Evolutionary conservation across 768 basidiomycete genomes (phyloP).

Genomic region (Mycena leptocephala): DNA sequence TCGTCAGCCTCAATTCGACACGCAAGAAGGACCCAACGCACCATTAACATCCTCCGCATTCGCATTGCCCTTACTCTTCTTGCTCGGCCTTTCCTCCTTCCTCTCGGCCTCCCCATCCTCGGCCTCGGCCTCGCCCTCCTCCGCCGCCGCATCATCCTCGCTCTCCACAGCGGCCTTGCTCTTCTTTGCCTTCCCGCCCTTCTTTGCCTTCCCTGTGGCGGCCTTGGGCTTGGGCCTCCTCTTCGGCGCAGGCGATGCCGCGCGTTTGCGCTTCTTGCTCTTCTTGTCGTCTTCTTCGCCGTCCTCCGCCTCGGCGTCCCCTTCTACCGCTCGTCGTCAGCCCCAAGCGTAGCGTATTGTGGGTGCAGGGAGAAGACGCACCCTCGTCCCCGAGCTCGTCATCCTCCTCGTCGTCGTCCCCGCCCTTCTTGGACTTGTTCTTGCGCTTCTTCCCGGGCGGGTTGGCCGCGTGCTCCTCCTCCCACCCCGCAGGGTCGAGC

Average conservation of each 20-base stretch:
- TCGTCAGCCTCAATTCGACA: not conserved
- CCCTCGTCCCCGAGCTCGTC: constrained; percentile 30
- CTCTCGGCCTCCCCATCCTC: constrained; percentile 71
- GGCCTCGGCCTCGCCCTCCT: constrained; percentile 67
- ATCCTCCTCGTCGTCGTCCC: constrained; percentile 17
- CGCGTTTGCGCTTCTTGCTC: constrained; percentile 72
- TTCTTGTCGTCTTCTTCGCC: constrained; percentile 65
- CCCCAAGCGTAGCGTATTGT: constrained; percentile 38
- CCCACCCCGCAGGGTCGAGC: constrained; percentile 75
- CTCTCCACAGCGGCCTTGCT: constrained; percentile 58
- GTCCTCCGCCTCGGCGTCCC: constrained; percentile 70
- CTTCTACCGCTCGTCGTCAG: constrained; percentile 20
- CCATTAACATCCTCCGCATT: constrained; percentile 76
- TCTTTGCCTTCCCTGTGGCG: constrained; percentile 60
- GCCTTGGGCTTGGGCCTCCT: constrained; percentile 57
- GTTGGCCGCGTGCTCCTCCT: constrained; percentile 43
- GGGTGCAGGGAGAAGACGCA: constrained; percentile 20
- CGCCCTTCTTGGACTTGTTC: constrained; percentile 14
- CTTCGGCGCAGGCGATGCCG: constrained; percentile 47
- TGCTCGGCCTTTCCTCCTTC: constrained; percentile 63
- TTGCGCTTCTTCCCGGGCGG: constrained; percentile 40
- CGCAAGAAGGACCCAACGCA: too few relatives aligned
- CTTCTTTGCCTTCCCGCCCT: constrained; percentile 69
- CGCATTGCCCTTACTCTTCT: constrained; percentile 70
- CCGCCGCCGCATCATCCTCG: constrained; percentile 78